Evolutionary conservation across 306 rosid species (phyloP), one percentile per base, ranked within the genome.

Genomic region (Cucurbita moschata): DNA sequence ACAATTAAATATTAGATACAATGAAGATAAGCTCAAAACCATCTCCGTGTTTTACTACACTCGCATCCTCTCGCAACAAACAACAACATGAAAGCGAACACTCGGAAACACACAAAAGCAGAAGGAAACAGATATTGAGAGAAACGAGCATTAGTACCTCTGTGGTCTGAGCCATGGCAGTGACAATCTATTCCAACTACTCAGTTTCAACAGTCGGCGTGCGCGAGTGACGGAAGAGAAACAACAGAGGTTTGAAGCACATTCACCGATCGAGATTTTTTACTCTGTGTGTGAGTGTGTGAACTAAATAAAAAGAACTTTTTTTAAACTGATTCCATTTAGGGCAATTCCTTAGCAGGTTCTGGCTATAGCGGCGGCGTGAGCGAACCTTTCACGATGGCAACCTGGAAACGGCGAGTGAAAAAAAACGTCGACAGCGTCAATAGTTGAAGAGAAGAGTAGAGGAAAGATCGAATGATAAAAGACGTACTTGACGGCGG

Each of bases 131-230:
- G 13, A 39, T 23, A 7, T 8, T 1, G 30, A 63, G 7, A 63
- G 70, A 40, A 39, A 63, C 70, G 1, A 30, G 4, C 70, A 63
- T 63, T 8, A 4, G 26, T 63, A 63, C 70, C 70, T 63, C 70
- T 8, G 50, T 16, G 26, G 49, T 63, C 70, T 63, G 70, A 63
- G 70, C 70, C 70, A 63, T 63, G 50, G 26, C 70, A 57, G 70
- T 4, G 30, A 63, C 50, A 16, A 63, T 49, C 47, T 39, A 38
- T 47, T 16, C 47, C 69, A 62, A 39, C 26, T 38, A 8, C 7
- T 14, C 21, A 7, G 18, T 11, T 61, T 37, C 67, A 61, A 7
- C 11, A 58, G 46, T 38, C 23, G 21, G 42, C 64, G 64, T 58
- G 40, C 42, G 7, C 9, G 40, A 58, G 46, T 4, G 5, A 16